Percentiles rank a stretch among this genome's conserved stretches.
Conservation (phyloP, 1,284 basidiomycete genomes). For the Ustilago hordei region DNA sequence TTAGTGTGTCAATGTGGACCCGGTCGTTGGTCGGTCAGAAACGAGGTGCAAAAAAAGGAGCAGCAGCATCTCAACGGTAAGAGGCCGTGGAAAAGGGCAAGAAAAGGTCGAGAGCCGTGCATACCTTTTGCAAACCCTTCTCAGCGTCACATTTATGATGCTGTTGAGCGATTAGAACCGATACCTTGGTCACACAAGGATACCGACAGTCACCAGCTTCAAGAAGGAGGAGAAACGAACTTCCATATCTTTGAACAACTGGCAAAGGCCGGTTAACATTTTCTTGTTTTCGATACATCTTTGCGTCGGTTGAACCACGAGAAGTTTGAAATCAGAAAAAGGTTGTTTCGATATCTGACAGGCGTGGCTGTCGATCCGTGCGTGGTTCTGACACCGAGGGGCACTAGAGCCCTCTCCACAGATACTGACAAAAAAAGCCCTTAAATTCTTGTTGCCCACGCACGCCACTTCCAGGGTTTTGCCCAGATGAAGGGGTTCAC, state of each 20-base stretch:
- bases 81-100: not conserved
- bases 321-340: not conserved
- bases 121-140: not conserved
- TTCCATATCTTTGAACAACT: constrained; percentile 14
- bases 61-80: no score
- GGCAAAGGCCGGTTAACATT: constrained; percentile 6
- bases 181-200: not conserved
- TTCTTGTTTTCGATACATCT: not conserved
- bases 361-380: constrained; percentile 28
- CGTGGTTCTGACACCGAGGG: constrained; percentile 1
- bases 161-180: constrained; percentile 23
- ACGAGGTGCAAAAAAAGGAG: not conserved
- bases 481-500: not conserved
- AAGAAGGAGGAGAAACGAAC: not conserved
- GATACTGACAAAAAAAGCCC: not conserved
- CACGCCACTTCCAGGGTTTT: constrained; percentile 6
- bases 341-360: constrained; percentile 17
- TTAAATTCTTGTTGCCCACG: not conserved
- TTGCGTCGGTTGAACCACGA: constrained; percentile 23
- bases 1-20: constrained; percentile 12
- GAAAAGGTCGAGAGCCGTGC: not conserved
- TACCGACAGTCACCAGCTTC: not conserved
- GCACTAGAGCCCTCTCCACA: constrained; percentile 17
- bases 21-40: constrained; percentile 14
- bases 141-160: not conserved